A percentile compares a stretch with the other conserved stretches of the same genome.
phyloP scores from a whole-genome alignment of 257 asterid genomes.

The Misopates orontium region DNA sequence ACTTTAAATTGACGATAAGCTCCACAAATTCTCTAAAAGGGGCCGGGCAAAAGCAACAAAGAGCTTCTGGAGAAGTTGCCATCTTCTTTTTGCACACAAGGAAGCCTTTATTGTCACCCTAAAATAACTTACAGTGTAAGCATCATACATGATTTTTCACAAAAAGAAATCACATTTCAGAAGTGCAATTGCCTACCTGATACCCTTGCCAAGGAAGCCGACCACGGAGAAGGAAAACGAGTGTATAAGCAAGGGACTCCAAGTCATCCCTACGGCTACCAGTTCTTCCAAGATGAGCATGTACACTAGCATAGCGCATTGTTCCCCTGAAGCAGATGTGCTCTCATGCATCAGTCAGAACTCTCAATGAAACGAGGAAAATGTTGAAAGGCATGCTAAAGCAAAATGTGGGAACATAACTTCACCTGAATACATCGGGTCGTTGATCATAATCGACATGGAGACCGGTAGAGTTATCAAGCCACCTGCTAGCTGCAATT shows the following conservation, averaged over 20 bases:
- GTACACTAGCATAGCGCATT: constrained; percentile 74
- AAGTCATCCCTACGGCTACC: constrained; percentile 77
- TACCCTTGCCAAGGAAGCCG: constrained; percentile 78
- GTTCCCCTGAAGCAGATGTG: constrained; percentile 54
- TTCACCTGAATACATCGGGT: constrained; percentile 64
- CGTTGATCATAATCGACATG: constrained; percentile 73
- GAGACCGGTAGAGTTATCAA: constrained; percentile 47
- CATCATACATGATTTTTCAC: constrained; percentile 8
- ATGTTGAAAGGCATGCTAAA: not conserved
- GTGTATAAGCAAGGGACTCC: constrained; percentile 75
- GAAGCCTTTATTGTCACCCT: constrained; percentile 77
- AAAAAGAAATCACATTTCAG: constrained; percentile 1
- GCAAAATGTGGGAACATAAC: not conserved
- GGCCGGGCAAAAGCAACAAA: constrained; percentile 63
- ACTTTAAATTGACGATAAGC: constrained; percentile 52
- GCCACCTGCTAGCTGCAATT: constrained; percentile 61
- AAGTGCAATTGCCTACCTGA: constrained; percentile 42
- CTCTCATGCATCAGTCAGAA: constrained; percentile 1
- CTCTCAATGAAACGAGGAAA: not conserved
- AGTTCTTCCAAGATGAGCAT: constrained; percentile 77
- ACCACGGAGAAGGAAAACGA: constrained; percentile 66
- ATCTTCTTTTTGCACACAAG: constrained; percentile 75
- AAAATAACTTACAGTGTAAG: constrained; percentile 10
- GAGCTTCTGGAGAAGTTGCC: constrained; percentile 67
- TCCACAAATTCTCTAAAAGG: constrained; percentile 64